phyloP scores from a whole-genome alignment of 208 protist species.

The Spongospora subterranea region DNA sequence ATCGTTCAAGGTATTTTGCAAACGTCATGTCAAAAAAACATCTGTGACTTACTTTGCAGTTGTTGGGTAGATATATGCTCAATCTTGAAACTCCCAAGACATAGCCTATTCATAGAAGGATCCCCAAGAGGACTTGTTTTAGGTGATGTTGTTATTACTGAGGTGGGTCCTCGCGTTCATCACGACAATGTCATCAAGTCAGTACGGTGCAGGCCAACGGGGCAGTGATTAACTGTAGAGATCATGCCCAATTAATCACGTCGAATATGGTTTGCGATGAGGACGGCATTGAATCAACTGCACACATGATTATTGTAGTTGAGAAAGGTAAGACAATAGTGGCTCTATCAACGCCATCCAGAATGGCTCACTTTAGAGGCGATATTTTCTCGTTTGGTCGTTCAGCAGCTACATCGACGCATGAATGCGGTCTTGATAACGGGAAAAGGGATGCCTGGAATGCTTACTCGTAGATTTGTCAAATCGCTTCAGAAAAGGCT shows the following conservation, averaged over 20 bases:
- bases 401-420: background rate
- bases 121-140: conserved; percentile 26
- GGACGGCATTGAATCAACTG: background rate
- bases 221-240: background rate
- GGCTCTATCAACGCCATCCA: background rate
- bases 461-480: conserved; percentile 2
- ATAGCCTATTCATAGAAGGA: conserved; percentile 42
- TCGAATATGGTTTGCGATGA: background rate
- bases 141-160: background rate
- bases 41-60: background rate
- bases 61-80: background rate
- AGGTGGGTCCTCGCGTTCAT: background rate
- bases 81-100: background rate
- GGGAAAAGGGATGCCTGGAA: background rate
- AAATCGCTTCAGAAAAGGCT: background rate
- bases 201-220: background rate
- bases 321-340: conserved; percentile 17
- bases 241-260: background rate
- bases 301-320: conserved; percentile 43
- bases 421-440: conserved; percentile 24
- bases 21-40: background rate
- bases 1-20: background rate
- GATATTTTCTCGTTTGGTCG: conserved; percentile 3
- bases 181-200: background rate
- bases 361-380: background rate